Evolutionary conservation across 1,139 yeast genomes (phyloP).

Genomic region (Candida glucosophila): DNA sequence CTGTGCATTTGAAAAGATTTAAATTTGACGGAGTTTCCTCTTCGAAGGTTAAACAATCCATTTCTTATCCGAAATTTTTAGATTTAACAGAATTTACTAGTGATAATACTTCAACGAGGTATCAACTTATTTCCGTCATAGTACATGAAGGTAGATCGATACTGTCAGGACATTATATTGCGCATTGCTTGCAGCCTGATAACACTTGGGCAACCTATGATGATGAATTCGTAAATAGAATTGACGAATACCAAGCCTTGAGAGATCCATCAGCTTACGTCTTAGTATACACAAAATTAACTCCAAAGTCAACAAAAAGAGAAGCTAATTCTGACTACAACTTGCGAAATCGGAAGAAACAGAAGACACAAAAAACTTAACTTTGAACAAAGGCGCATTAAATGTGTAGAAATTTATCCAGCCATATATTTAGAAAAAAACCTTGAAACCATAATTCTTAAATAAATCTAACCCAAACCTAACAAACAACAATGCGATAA

Average conservation of each 20-base stretch:
- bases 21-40: slow-evolving; percentile 72
- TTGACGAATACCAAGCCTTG: slow-evolving; percentile 65
- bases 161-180: slow-evolving; percentile 87
- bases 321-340: slow-evolving; percentile 37
- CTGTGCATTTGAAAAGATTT: slow-evolving; percentile 83
- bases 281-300: slow-evolving; percentile 68
- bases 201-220: slow-evolving; percentile 91
- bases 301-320: slow-evolving; percentile 21
- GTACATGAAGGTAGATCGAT: slow-evolving; percentile 93
- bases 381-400: too few species aligned
- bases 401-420: too few species aligned
- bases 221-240: slow-evolving; percentile 76
- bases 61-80: slow-evolving; percentile 68
- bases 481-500: too few species aligned
- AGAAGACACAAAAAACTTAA: too few species aligned
- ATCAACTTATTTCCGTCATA: slow-evolving; percentile 75
- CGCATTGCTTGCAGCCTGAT: slow-evolving; percentile 87
- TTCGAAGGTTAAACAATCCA: slow-evolving; percentile 81
- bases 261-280: slow-evolving; percentile 87
- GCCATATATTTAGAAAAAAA: too few species aligned
- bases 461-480: too few species aligned
- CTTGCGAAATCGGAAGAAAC: slow-evolving; percentile 61
- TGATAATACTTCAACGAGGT: slow-evolving; percentile 40
- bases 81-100: slow-evolving; percentile 63
- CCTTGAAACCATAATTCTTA: too few species aligned